These are phyloP conservation scores for Cutaneotrichosporon sp. DNA, from an alignment of 1,284 basidiomycete genomes.

Conservation along the genomic window DNA sequence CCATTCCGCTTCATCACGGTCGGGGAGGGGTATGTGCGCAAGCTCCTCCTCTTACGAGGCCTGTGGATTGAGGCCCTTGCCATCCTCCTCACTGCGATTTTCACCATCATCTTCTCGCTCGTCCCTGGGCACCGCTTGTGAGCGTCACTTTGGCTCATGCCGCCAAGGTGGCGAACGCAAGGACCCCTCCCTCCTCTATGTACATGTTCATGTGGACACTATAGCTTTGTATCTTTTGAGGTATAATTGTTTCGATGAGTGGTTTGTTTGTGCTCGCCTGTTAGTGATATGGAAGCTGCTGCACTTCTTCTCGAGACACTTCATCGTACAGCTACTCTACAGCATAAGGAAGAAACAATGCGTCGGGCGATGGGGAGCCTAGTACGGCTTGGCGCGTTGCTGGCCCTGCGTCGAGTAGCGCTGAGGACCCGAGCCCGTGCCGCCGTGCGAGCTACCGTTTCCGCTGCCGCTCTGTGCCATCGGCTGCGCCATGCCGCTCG, in stretches of 20 bases:
- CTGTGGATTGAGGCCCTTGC: slow-evolving; percentile 65
- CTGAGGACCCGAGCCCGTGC: slow-evolving; percentile 67
- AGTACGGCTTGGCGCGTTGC: slow-evolving; percentile 51
- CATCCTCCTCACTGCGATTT: slow-evolving; percentile 41
- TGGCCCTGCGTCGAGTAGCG: slow-evolving; percentile 55
- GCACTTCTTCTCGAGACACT: not conserved
- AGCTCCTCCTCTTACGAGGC: slow-evolving; percentile 79
- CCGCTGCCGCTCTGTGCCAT: slow-evolving; percentile 55
- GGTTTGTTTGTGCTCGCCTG: not conserved
- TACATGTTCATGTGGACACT: slow-evolving; percentile 8
- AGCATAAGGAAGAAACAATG: not conserved
- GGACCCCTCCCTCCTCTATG: not conserved
- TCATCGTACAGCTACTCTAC: slow-evolving; percentile 3
- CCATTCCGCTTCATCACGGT: slow-evolving; percentile 89
- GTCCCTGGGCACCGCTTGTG: slow-evolving; percentile 36
- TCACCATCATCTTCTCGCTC: slow-evolving; percentile 47
- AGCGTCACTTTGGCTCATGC: not conserved
- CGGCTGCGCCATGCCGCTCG: slow-evolving; percentile 48
- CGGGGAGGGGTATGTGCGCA: slow-evolving; percentile 86
- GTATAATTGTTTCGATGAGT: not conserved
- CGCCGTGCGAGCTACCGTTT: slow-evolving; percentile 55
- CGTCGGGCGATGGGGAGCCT: not conserved
- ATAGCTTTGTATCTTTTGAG: slow-evolving; percentile 6
- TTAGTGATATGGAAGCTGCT: not conserved
- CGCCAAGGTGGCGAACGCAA: not conserved